Evolutionary conservation across 2,329 filamentous ascomycete species (phyloP), one percentile per base, ranked within the genome.

Genomic region (Chrysosporium queenslandicum): DNA sequence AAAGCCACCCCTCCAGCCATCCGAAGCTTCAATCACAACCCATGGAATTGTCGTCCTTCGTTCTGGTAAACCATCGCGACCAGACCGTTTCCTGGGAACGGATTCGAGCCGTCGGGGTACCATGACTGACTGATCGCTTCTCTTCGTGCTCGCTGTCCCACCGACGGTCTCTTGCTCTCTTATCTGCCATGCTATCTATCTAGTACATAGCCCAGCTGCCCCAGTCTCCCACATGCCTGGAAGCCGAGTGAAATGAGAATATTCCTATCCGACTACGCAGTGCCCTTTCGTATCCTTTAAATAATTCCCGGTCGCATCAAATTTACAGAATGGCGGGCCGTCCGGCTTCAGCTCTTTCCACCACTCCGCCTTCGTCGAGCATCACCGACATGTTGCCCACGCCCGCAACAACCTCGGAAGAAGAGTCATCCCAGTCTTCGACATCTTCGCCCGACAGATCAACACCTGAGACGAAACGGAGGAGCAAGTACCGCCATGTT

Each of bases 401-500:
- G n/a, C 40, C 46, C 14, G 18, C 47, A 16, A 39, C 29, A 45
- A 34, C 20, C 20, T 47, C 50, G 32, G 37, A 48, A 29, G 45
- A 48, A 41, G 53, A 50, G 16, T 32, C 32, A 2, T 49, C 46
- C n/a, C 50, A 37, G 37, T 12, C n/a, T 14, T 30, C 20, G 12
- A 14, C 42, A 16, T 34, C 45, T 18, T 20, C 36, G 32, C 42
- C 36, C 3, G 34, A 41, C 23, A 16, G 21, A 32, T 5, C 29
- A 23, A 14, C 48, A 16, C 52, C 52, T 21, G 55, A 46, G 23
- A 52, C 39, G 40, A 66, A 67, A 9, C 64, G 70, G 53, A 73
- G 74, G 54, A 78, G 72, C 62, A 92, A 90, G 68, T 97, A 97
- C 73, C 86, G 88, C 59, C 92, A 98, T 79, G 82, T 94, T 57